Base-by-base conservation (phyloP, 345 rosid species). In the Ceriops zippeliana region DNA sequence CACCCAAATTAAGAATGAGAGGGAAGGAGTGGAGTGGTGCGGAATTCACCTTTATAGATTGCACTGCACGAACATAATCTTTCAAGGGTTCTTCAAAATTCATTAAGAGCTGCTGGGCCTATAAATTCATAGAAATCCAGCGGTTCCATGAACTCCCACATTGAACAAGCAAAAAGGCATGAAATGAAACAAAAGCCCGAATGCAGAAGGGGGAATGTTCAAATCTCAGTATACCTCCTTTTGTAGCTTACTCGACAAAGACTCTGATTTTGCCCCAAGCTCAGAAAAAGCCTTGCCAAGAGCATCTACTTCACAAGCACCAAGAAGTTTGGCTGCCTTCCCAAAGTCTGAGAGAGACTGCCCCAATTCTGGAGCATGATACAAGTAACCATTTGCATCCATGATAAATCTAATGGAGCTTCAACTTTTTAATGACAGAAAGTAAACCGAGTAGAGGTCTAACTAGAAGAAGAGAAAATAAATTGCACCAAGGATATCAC, bases 71-170 rank as follows among this genome's bases (percentile, higher is more conserved):
- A 21, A 90, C 93, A 79, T 92, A 96, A 84, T 96, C 99, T 75
- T 96, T 92, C 83, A 96, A 72, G 56, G 99, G 98, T 80, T 96
- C 99, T 84, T 96, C 98, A 62, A 96, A 96, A 76, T 87, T 87
- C 97, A 96, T 90, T 78, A 96, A 70, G 70, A 96, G 90, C 65
- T 84, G 93, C 66, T 92, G 86, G 69, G 98, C 89, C 99, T 92
- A 81, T 22, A 74, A 37, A 53, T 66, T 52, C 67, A 68, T 62
- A 58, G 61, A 73, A 68, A 61, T 19, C 71, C 58, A 22, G 20
- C 17, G 75, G 30, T 47, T 62, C 51, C 54, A n/a, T 56, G 62
- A 42, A 24, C 10, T 28, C 57, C 8, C 65, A 28, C 9, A 22
- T 22, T 7, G 17, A 42, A 42, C 4, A 42, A 51, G 22, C 26